These are phyloP conservation scores for Tricladium varicosporioides DNA, from an alignment of 2,329 filamentous ascomycete species.

Conservation along the genomic window DNA sequence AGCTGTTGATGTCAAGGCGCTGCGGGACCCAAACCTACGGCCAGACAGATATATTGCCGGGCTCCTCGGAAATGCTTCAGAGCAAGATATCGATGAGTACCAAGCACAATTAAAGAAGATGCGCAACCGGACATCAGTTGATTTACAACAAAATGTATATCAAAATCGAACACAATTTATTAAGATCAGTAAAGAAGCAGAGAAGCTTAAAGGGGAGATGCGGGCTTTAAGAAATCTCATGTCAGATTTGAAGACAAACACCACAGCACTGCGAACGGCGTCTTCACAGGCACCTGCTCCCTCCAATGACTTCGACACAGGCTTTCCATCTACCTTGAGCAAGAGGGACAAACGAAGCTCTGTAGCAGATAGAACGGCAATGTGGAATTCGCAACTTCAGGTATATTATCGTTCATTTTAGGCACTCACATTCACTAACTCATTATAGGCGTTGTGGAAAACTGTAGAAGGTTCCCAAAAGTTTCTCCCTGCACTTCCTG, in stretches of 20 bases:
- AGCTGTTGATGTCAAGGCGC: slow-evolving; percentile 70
- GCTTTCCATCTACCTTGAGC: slow-evolving; percentile 54
- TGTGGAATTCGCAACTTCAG: slow-evolving; percentile 68
- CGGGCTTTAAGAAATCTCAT: slow-evolving; percentile 84
- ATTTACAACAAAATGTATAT: slow-evolving; percentile 92
- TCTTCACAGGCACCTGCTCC: slow-evolving; percentile 50
- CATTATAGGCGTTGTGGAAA: slow-evolving; percentile 76
- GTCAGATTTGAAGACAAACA: slow-evolving; percentile 83
- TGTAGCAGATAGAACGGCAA: slow-evolving; percentile 66
- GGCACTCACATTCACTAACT: slow-evolving; percentile 8
- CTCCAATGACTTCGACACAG: slow-evolving; percentile 47
- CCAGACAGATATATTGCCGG: slow-evolving; percentile 70
- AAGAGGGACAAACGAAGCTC: slow-evolving; percentile 85
- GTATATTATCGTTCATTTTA: slow-evolving; percentile 11
- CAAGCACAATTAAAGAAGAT: slow-evolving; percentile 30
- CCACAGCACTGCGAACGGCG: slow-evolving; percentile 60
- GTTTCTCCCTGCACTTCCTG: slow-evolving; percentile 84
- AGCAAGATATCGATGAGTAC: slow-evolving; percentile 35
- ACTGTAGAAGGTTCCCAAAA: slow-evolving; percentile 97
- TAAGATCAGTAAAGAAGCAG: slow-evolving; percentile 98
- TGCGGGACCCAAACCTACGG: slow-evolving; percentile 76
- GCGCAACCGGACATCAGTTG: slow-evolving; percentile 40
- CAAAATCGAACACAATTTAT: slow-evolving; percentile 98
- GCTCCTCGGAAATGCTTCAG: slow-evolving; percentile 37
- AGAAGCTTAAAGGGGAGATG: slow-evolving; percentile 97